Percentiles rank a stretch among this genome's conserved stretches.
Evolutionary conservation across 1,284 basidiomycete species (phyloP).

Genomic region (Pterula multifida): DNA sequence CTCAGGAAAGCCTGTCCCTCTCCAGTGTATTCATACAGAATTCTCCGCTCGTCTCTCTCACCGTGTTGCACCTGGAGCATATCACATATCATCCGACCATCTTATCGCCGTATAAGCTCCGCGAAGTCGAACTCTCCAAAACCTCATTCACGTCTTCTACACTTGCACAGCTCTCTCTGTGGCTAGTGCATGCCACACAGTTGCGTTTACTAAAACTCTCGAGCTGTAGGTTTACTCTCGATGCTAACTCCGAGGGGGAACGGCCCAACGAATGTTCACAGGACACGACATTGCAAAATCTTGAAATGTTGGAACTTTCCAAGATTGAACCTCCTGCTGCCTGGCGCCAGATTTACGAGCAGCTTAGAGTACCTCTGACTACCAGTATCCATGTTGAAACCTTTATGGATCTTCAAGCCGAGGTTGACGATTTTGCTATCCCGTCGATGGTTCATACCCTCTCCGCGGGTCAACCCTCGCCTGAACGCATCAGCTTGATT

Average conservation of each 20-base stretch:
- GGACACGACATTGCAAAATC: no score
- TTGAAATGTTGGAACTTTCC: not conserved
- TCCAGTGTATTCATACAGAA: not conserved
- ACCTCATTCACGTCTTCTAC: not conserved
- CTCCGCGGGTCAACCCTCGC: not conserved
- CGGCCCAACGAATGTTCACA: not conserved
- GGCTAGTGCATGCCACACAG: not conserved
- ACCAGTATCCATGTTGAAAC: not conserved
- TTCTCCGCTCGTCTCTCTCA: not conserved
- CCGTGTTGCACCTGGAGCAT: not conserved
- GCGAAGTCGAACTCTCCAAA: not conserved
- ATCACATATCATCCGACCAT: not conserved
- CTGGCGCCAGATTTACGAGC: not conserved
- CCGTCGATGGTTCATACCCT: not conserved
- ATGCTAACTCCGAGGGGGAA: not conserved
- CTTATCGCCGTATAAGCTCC: not conserved
- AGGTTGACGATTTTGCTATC: not conserved
- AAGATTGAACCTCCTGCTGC: not conserved
- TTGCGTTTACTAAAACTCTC: not conserved
- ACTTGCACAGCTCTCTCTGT: not conserved
- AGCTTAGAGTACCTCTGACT: not conserved
- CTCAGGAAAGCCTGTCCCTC: no score
- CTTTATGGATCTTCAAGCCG: not conserved
- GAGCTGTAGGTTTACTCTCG: not conserved
- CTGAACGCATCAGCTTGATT: not conserved